These are phyloP conservation scores for Buxus sempervirens DNA, from an alignment of 164 flowering plant species.

Conservation along the genomic window DNA sequence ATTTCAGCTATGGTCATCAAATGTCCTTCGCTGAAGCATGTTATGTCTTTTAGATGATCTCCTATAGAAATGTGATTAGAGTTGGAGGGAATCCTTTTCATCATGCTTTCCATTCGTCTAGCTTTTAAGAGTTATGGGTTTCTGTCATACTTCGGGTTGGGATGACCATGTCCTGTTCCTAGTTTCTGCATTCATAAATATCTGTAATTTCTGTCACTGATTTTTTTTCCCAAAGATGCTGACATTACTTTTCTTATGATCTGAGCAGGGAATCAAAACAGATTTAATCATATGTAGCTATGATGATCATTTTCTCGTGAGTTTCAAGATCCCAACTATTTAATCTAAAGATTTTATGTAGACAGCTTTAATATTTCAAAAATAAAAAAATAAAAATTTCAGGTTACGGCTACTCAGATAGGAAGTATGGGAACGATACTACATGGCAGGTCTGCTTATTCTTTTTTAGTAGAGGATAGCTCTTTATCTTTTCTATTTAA, in stretches of 20 bases:
- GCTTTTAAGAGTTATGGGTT: no score
- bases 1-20: no score
- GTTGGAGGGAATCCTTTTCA: no score
- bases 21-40: no score
- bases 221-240: constrained; percentile 2
- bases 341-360: neutral
- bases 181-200: no score
- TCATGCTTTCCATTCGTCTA: no score
- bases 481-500: neutral
- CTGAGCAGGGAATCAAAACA: constrained; percentile 67
- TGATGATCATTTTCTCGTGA: constrained; percentile 75
- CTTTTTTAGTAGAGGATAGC: neutral
- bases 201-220: neutral
- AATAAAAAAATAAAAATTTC: no score
- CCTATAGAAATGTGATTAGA: no score
- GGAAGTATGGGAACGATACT: constrained; percentile 90
- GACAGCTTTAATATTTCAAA: constrained; percentile 7
- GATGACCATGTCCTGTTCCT: no score
- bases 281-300: constrained; percentile 63
- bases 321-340: constrained; percentile 15
- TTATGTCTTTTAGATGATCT: no score
- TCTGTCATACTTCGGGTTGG: no score
- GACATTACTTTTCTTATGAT: constrained; percentile 1
- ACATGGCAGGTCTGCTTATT: constrained; percentile 64
- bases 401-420: constrained; percentile 86